Evolutionary conservation across 2,329 filamentous ascomycete species (phyloP).

Genomic region (Cercospora sesami): DNA sequence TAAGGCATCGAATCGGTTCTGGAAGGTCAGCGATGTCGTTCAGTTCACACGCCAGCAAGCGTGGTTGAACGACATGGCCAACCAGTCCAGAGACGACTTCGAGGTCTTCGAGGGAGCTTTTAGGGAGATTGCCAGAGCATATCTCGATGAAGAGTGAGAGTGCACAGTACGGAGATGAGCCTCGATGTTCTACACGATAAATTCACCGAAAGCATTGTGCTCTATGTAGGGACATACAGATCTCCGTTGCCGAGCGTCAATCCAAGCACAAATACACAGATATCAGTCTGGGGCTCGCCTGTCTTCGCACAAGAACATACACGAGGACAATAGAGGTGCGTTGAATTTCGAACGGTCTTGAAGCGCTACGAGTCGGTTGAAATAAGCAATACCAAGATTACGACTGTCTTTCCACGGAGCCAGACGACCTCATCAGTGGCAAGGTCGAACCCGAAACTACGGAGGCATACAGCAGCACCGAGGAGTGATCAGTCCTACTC

Average conservation of each 20-base stretch:
- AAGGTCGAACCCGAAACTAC: no score
- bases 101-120: neutral
- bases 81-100: neutral
- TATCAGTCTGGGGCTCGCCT: no score
- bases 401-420: neutral
- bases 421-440: neutral
- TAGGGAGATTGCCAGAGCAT: neutral
- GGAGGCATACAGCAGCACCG: neutral
- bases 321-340: no score
- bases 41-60: neutral
- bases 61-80: neutral
- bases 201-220: neutral
- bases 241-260: no score
- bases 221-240: neutral
- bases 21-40: slow-evolving; percentile 11
- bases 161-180: neutral
- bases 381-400: neutral
- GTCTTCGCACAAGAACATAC: no score
- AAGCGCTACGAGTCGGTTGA: neutral
- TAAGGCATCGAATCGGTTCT: neutral
- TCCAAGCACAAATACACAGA: no score
- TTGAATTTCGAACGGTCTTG: no score
- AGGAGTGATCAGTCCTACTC: neutral
- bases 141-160: neutral
- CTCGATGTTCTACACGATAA: neutral